phyloP scores from a whole-genome alignment of 345 rosid species.

The Eucalyptus dawsonii region DNA sequence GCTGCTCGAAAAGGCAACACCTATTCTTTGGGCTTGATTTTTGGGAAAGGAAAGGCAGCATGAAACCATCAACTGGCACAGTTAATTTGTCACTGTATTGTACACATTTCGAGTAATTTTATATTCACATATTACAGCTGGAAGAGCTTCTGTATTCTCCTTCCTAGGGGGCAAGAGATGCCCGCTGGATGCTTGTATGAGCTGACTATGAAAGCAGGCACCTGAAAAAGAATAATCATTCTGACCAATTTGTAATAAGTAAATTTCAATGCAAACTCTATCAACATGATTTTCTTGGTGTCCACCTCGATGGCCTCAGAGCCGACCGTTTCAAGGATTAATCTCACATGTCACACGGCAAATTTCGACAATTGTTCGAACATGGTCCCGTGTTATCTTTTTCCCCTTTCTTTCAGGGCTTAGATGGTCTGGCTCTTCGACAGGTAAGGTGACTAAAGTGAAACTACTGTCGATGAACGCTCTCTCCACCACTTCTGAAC shows the following conservation, averaged over 20 bases:
- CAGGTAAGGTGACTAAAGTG: not conserved
- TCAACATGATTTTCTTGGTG: not conserved
- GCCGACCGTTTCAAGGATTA: not conserved
- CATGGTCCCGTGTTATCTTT: not conserved
- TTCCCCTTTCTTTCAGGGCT: not conserved
- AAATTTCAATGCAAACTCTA: not conserved
- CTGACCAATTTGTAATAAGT: not conserved
- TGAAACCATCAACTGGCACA: not conserved
- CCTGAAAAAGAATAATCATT: not conserved
- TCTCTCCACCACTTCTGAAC: not conserved
- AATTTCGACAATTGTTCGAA: not conserved
- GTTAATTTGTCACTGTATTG: not conserved
- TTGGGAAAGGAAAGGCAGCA: constrained; percentile 58
- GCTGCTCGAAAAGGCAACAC: constrained; percentile 67
- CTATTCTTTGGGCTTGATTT: constrained; percentile 58
- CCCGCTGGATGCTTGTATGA: not conserved
- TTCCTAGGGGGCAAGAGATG: not conserved
- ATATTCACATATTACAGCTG: not conserved
- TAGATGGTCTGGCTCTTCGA: not conserved
- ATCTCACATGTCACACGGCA: not conserved
- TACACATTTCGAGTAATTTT: not conserved
- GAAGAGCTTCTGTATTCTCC: not conserved
- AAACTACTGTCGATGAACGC: not conserved
- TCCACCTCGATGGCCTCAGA: not conserved
- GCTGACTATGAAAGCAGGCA: not conserved